phyloP scores from a whole-genome alignment of 2,329 filamentous ascomycete genomes.

The Colletotrichum sp. region DNA sequence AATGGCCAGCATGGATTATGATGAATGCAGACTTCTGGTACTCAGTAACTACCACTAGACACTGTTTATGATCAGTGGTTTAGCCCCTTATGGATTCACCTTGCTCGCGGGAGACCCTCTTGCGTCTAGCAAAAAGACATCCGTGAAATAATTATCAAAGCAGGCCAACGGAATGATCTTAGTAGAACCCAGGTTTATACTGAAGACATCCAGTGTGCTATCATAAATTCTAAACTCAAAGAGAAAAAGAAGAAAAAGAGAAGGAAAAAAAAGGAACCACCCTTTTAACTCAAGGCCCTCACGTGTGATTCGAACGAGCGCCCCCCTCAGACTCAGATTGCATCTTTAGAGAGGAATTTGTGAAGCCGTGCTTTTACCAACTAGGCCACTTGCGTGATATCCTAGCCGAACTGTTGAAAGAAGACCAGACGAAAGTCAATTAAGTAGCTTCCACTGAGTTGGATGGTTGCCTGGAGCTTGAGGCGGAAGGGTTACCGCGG shows the following conservation, averaged over 20 bases:
- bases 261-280: neutral
- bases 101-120: neutral
- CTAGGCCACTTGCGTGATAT: neutral
- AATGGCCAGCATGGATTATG: neutral
- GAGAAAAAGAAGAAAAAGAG: neutral
- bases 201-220: neutral
- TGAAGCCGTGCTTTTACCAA: neutral
- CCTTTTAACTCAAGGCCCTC: neutral
- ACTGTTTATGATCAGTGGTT: neutral
- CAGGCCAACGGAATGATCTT: neutral
- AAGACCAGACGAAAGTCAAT: neutral
- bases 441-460: neutral
- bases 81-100: neutral
- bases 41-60: neutral
- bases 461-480: neutral
- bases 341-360: neutral
- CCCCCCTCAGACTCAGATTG: neutral
- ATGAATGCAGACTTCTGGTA: neutral
- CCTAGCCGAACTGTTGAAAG: neutral
- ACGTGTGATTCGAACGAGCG: neutral
- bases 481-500: neutral
- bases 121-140: neutral
- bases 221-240: fast-evolving
- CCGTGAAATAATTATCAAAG: fast-evolving
- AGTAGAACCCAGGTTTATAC: neutral